Evolutionary conservation across 2,329 filamentous ascomycete genomes (phyloP).

Genomic region (Colletotrichum tropicale): DNA sequence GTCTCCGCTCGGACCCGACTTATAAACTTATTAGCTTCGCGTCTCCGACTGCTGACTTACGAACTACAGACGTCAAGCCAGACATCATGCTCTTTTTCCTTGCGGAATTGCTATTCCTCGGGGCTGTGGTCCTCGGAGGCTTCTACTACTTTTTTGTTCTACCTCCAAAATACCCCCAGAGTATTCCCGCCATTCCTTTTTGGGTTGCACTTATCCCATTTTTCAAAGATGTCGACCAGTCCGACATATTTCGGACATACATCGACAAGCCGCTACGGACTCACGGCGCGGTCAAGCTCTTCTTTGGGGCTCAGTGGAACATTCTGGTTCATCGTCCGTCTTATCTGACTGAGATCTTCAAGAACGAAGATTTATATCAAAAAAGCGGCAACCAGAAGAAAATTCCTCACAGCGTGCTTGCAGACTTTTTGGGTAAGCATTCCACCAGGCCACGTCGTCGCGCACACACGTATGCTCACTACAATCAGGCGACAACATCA

Average conservation of each 20-base stretch:
- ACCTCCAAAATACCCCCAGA: conserved; percentile 31
- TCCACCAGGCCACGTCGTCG: neutral
- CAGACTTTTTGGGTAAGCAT: conserved; percentile 29
- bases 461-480: neutral
- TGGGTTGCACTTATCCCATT: conserved; percentile 47
- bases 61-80: neutral
- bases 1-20: neutral
- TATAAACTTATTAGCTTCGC: neutral
- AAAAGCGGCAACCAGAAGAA: conserved; percentile 47
- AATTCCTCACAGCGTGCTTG: conserved; percentile 42
- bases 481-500: conserved; percentile 40
- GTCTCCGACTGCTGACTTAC: neutral
- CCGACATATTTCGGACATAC: conserved; percentile 41
- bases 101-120: neutral
- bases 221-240: conserved; percentile 46
- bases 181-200: conserved; percentile 47
- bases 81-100: conserved; percentile 4
- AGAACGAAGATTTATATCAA: conserved; percentile 32
- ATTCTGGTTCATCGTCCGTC: conserved; percentile 48
- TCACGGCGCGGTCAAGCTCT: conserved; percentile 52
- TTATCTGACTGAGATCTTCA: conserved; percentile 44
- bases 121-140: neutral
- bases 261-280: conserved; percentile 39
- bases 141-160: conserved; percentile 22
- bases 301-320: conserved; percentile 54